These are phyloP conservation scores for Lasiodiplodia citricola DNA, from an alignment of 2,329 filamentous ascomycete species.

Conservation along the genomic window DNA sequence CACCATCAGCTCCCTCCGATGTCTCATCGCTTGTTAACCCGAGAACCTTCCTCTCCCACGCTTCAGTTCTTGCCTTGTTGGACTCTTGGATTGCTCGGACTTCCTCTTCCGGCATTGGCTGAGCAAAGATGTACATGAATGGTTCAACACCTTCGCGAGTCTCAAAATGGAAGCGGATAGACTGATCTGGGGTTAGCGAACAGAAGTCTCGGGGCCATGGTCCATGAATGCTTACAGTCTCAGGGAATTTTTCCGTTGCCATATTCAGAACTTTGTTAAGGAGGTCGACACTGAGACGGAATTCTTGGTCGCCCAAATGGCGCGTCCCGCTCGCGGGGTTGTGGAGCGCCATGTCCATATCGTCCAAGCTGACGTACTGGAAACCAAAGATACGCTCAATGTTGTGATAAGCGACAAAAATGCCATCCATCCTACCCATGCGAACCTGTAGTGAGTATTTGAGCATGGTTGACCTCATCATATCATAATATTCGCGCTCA, in stretches of 20 bases:
- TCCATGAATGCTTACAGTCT: slow-evolving; percentile 50
- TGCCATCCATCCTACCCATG: slow-evolving; percentile 98
- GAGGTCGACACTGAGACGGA: slow-evolving; percentile 77
- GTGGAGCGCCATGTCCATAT: slow-evolving; percentile 92
- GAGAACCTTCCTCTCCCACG: slow-evolving; percentile 69
- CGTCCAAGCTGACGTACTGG: slow-evolving; percentile 84
- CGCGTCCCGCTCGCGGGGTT: slow-evolving; percentile 50
- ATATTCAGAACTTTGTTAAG: slow-evolving; percentile 80
- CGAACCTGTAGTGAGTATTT: slow-evolving; percentile 97
- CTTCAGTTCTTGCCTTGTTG: slow-evolving; percentile 68
- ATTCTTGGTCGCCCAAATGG: slow-evolving; percentile 78
- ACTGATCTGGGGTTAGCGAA: slow-evolving; percentile 46
- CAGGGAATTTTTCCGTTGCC: slow-evolving; percentile 76
- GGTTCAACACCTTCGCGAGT: slow-evolving; percentile 66
- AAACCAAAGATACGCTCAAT: slow-evolving; percentile 95
- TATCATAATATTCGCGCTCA: slow-evolving; percentile 94
- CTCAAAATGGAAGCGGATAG: slow-evolving; percentile 82
- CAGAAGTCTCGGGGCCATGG: not conserved
- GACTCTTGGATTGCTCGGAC: slow-evolving; percentile 75
- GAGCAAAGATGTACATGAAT: slow-evolving; percentile 88
- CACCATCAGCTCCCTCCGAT: slow-evolving; percentile 1
- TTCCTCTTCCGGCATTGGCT: slow-evolving; percentile 76
- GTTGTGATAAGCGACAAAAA: slow-evolving; percentile 97
- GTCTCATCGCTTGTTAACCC: slow-evolving; percentile 40
- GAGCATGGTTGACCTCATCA: slow-evolving; percentile 91